Evolutionary conservation across 441 rosid species (phyloP).

Genomic region (Pelargonium cotyledonis): DNA sequence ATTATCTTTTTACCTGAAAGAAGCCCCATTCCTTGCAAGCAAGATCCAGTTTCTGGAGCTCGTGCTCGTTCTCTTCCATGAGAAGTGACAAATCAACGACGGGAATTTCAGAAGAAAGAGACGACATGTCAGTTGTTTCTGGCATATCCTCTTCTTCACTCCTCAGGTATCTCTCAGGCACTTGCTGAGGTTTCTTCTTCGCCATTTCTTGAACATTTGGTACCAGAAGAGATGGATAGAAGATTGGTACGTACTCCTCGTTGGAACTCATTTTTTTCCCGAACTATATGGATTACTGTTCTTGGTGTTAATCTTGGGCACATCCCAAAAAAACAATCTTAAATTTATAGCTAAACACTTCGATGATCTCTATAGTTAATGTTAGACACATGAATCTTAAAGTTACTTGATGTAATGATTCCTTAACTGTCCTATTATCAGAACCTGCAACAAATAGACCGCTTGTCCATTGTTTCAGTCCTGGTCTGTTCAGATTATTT

Average conservation of each 20-base stretch:
- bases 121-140: not conserved
- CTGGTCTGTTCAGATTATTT: no score
- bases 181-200: constrained; percentile 20
- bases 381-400: not conserved
- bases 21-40: constrained; percentile 32
- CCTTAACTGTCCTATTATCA: not conserved
- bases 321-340: not conserved
- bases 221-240: constrained; percentile 20
- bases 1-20: constrained; percentile 22
- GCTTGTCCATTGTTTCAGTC: no score
- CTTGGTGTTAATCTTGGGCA: not conserved
- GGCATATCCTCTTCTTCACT: constrained; percentile 15
- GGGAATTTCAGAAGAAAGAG: constrained; percentile 22
- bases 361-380: not conserved
- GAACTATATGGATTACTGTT: no score
- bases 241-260: not conserved
- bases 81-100: constrained; percentile 23
- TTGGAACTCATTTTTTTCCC: not conserved
- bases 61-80: constrained; percentile 13
- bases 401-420: not conserved
- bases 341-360: not conserved
- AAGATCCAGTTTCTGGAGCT: constrained; percentile 20
- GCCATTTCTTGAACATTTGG: constrained; percentile 30
- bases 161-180: constrained; percentile 26
- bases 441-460: no score